phyloP scores from a whole-genome alignment of 352 stramenopile species.

The Globisporangium parvum region DNA sequence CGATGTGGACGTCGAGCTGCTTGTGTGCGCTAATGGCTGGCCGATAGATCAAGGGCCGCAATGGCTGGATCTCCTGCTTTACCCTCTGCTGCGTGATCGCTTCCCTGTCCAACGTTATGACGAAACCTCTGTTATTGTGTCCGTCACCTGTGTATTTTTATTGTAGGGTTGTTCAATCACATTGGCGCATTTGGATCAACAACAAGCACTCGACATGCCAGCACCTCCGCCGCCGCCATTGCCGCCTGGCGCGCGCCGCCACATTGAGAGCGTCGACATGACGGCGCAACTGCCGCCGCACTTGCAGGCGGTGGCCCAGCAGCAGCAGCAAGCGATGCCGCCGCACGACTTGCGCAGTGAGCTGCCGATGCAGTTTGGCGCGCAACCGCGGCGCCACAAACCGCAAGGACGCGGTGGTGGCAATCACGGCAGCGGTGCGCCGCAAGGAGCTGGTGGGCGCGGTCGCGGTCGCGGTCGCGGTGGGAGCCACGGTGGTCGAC shows the following conservation, averaged over 20 bases:
- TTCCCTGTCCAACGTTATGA: no score
- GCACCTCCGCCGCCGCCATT: conserved; percentile 17
- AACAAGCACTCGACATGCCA: conserved; percentile 1
- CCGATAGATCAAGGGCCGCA: no score
- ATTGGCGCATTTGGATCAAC: not conserved
- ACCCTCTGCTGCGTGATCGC: no score
- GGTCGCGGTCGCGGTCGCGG: conserved; percentile 19
- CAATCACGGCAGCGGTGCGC: conserved; percentile 5
- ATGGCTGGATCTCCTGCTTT: no score
- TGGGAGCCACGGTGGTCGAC: conserved; percentile 8
- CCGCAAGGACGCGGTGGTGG: conserved; percentile 8
- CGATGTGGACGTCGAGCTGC: no score
- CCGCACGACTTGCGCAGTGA: conserved; percentile 9
- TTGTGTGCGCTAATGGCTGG: no score
- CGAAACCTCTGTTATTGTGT: no score
- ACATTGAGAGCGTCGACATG: not conserved
- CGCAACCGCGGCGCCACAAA: conserved; percentile 32
- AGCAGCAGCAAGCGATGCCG: conserved; percentile 9
- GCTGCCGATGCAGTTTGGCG: conserved; percentile 11
- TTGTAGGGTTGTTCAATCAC: no score
- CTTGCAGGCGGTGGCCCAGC: conserved; percentile 45
- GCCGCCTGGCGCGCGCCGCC: conserved; percentile 12
- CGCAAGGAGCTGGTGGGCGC: conserved; percentile 3
- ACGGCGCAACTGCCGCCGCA: conserved; percentile 32
- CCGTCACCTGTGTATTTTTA: not conserved